Percentiles rank a stretch among this genome's conserved stretches.
These are phyloP conservation scores for Talaromyces pinophilus DNA, from an alignment of 2,329 filamentous ascomycete genomes.

Conservation along the genomic window DNA sequence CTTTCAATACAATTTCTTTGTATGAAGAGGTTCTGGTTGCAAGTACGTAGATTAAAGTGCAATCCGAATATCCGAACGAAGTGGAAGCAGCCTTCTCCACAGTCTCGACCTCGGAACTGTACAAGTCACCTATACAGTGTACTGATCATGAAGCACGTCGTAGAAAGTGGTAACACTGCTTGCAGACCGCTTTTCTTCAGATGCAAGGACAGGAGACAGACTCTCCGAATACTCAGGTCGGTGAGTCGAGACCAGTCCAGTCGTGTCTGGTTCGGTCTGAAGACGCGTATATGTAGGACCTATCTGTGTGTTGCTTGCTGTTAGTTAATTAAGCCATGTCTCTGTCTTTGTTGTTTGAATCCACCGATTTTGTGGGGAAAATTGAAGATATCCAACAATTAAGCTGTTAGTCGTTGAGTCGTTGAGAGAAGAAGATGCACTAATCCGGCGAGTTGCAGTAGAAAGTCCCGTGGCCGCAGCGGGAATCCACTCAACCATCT, in stretches of 20 bases:
- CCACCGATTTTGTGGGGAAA: conserved; percentile 2
- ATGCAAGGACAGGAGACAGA: conserved; percentile 13
- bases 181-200: conserved; percentile 19
- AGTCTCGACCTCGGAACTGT: conserved; percentile 2
- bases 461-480: conserved; percentile 12
- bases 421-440: conserved; percentile 1
- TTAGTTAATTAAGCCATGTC: background rate
- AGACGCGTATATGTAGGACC: conserved; percentile 12
- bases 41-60: background rate
- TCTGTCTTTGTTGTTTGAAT: conserved; percentile 3
- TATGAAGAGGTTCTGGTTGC: background rate
- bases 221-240: background rate
- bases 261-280: background rate
- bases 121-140: conserved; percentile 9
- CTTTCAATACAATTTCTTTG: background rate
- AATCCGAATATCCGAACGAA: background rate
- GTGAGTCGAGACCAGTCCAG: conserved; percentile 15
- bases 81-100: conserved; percentile 8
- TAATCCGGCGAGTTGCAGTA: conserved; percentile 19
- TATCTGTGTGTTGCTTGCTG: background rate
- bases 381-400: conserved; percentile 7
- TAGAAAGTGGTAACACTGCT: conserved; percentile 8
- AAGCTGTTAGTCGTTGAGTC: background rate
- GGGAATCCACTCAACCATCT: background rate
- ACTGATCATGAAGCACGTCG: conserved; percentile 3